Evolutionary conservation across 1,139 yeast genomes (phyloP).

Genomic region (Yarrowia galli): DNA sequence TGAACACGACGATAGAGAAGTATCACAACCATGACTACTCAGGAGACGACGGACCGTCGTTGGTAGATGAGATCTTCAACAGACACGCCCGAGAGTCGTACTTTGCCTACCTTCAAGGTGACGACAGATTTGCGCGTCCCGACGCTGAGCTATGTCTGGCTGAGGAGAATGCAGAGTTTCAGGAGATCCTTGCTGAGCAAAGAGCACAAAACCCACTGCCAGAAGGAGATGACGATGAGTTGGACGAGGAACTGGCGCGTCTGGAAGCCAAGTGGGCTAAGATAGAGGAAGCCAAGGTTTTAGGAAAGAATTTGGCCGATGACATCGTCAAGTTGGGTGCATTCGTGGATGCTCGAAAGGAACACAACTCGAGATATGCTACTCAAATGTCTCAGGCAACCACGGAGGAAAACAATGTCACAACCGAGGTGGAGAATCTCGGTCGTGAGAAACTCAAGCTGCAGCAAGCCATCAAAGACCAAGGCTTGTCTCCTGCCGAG

Average conservation of each 20-base stretch:
- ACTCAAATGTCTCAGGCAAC: constrained; percentile 62
- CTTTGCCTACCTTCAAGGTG: constrained; percentile 65
- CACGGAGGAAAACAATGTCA: constrained; percentile 60
- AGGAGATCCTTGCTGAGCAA: constrained; percentile 57
- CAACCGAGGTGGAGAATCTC: constrained; percentile 55
- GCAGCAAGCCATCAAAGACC: constrained; percentile 58
- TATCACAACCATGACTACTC: constrained; percentile 53
- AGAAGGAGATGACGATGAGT: constrained; percentile 48
- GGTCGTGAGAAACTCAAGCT: constrained; percentile 58
- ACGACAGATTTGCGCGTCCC: constrained; percentile 45
- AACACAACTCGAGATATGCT: constrained; percentile 70
- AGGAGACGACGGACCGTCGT: constrained; percentile 51
- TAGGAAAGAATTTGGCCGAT: constrained; percentile 62
- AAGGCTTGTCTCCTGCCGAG: constrained; percentile 67
- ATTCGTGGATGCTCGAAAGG: constrained; percentile 71
- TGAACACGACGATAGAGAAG: constrained; percentile 59
- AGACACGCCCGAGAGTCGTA: constrained; percentile 73
- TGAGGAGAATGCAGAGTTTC: constrained; percentile 54
- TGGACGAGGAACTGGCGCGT: constrained; percentile 53
- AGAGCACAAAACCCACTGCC: constrained; percentile 52
- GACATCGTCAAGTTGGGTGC: constrained; percentile 76
- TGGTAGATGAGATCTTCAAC: constrained; percentile 66
- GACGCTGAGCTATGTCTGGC: constrained; percentile 48
- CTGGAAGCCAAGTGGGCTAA: constrained; percentile 57
- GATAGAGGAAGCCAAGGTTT: constrained; percentile 53